These are phyloP conservation scores for Solanum peruvianum DNA, from an alignment of 257 asterid species.

Conservation along the genomic window DNA sequence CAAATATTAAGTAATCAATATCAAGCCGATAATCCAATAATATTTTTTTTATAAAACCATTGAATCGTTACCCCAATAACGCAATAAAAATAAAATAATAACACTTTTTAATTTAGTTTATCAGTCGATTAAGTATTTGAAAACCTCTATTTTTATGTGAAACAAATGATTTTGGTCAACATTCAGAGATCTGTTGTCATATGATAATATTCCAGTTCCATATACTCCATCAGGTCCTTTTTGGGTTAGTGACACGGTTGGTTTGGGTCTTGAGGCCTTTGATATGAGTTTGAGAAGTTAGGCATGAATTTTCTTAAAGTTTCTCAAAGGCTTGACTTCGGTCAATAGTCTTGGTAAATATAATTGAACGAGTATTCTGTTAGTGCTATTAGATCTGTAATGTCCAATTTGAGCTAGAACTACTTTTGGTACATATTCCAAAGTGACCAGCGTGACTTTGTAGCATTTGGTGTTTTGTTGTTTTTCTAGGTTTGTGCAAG, in stretches of 20 bases:
- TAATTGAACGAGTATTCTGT: neutral
- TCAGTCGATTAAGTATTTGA: no score
- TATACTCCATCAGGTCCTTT: neutral
- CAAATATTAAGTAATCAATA: no score
- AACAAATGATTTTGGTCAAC: neutral
- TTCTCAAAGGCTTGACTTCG: no score
- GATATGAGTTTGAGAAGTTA: neutral
- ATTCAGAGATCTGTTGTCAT: neutral
- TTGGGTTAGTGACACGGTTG: neutral
- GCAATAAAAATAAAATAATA: no score
- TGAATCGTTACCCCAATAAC: no score
- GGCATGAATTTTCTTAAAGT: neutral
- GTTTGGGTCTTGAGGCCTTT: neutral
- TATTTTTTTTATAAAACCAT: no score
- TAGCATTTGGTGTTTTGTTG: neutral
- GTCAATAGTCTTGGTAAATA: neutral
- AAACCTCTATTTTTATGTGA: neutral
- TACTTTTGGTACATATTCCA: neutral
- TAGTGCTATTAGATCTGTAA: neutral
- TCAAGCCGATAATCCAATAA: no score
- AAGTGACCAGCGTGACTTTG: neutral
- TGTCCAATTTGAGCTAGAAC: neutral
- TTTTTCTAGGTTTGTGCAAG: neutral
- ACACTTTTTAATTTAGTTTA: no score
- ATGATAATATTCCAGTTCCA: neutral